Base-by-base conservation (phyloP, 495 filamentous ascomycete species). In the Aspergillus cavernicola region DNA sequence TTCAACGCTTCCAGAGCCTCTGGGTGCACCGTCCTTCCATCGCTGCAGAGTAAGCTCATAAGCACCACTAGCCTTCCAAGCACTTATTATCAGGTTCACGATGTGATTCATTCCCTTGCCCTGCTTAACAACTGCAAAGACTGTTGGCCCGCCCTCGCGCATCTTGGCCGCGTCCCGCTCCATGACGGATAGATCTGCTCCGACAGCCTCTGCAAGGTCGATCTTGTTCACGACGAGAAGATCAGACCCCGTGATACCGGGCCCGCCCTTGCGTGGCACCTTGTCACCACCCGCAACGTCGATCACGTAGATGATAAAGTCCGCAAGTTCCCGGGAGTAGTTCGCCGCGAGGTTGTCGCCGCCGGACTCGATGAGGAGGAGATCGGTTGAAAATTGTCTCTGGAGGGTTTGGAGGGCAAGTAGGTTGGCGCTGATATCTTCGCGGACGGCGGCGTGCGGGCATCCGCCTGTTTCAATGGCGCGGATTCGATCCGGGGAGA, bases 391-490 rank as follows among this genome's bases (percentile, higher is more conserved):
- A 78, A 93, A 95, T 41, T 83, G 73, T 22, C 66, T 65, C 66
- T 97, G 95, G 11, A 98, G 82, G 48, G 86, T 82, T 58, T 96
- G 91, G 11, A 98, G 82, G 1, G 93, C 91, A 43, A 89, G 87
- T 0, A 98, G 87, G 77, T 98, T 98, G 37, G 87, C 85, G 44
- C 78, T 84, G 64, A 98, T 96, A 78, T 98, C 93, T 78, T 98
- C 93, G 59, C 93, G 91, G 59, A 97, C 93, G 38, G 93, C 93
- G 52, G 93, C 93, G 77, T 98, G 93, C 2, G 93, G 93, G 66
- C 93, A 98, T 19, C 93, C 93, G 64, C 93, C 93, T 3, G 93
- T 98, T 71, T 98, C 93, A 73, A 98, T 97, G 62, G 93, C 93
- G 54, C 84, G 81, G 75, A 98, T 97, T 42, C 92, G 88, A 1